These are phyloP conservation scores for Phaeophleospora eucalypticola DNA, from an alignment of 2,329 filamentous ascomycete genomes.

Conservation along the genomic window DNA sequence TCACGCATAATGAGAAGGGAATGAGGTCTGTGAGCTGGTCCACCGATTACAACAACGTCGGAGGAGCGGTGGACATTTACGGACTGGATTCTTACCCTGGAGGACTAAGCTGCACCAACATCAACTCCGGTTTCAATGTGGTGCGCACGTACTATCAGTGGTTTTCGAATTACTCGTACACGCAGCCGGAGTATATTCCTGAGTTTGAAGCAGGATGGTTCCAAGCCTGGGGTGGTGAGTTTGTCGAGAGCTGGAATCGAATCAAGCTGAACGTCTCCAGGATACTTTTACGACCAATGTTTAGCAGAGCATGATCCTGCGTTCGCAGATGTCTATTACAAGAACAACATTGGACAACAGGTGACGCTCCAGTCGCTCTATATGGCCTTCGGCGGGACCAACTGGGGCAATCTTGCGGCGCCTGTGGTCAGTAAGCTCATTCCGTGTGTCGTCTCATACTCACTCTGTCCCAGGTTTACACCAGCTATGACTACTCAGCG, in stretches of 20 bases:
- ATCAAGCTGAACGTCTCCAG: neutral
- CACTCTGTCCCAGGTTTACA: too few relatives aligned
- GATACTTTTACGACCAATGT: slow-evolving; percentile 46
- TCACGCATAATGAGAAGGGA: slow-evolving; percentile 58
- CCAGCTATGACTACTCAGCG: slow-evolving; percentile 61
- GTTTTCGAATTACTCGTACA: slow-evolving; percentile 34
- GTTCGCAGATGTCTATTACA: slow-evolving; percentile 62
- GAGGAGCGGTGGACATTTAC: slow-evolving; percentile 49
- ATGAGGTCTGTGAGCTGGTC: slow-evolving; percentile 56
- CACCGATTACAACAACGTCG: slow-evolving; percentile 54
- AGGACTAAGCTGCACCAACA: slow-evolving; percentile 61
- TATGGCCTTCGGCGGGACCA: slow-evolving; percentile 59
- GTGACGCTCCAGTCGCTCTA: slow-evolving; percentile 60
- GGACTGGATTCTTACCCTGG: slow-evolving; percentile 51
- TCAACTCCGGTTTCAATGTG: slow-evolving; percentile 50
- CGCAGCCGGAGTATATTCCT: slow-evolving; percentile 53
- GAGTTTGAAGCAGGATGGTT: slow-evolving; percentile 59
- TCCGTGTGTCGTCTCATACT: too few relatives aligned
- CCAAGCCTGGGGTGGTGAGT: slow-evolving; percentile 56
- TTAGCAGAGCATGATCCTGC: slow-evolving; percentile 38
- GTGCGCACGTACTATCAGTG: slow-evolving; percentile 49
- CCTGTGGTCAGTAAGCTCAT: too few relatives aligned
- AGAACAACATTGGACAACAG: slow-evolving; percentile 58
- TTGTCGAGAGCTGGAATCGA: too few relatives aligned
- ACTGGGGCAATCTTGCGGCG: slow-evolving; percentile 9